Base-by-base conservation (phyloP, 139 green algal genomes). In the Pleodorina starrii region DNA sequence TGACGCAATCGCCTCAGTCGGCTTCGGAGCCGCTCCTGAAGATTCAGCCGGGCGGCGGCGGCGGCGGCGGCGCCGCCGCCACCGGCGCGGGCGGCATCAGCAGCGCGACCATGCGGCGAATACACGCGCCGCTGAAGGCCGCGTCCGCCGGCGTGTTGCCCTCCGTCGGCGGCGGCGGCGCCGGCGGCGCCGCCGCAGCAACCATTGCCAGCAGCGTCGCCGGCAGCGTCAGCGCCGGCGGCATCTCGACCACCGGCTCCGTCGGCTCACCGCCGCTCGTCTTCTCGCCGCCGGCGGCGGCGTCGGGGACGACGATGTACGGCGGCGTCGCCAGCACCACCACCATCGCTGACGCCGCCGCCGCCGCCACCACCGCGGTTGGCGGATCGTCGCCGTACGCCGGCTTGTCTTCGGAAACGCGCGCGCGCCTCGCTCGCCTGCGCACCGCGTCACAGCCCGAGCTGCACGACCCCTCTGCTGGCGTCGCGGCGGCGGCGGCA, bases 361-460 rank as follows among this genome's bases (percentile, higher is more conserved):
- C n/a, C 16, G 42, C n/a, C 51, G 77, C 51, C 36, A 42, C 35
- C 77, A n/a, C n/a, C n/a, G n/a, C n/a, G n/a, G n/a, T n/a, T n/a
- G n/a, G 35, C 19, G 51, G 27, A 46, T 16, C 76, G 14, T 35
- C 60, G n/a, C 27, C 81, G 16, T 87, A 87, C 60, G 42, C 60
- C 0, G 81, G 81, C 0, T 60, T 87, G 1, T 87, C 81, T 9
- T 68, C 69, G 21, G 81, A 87, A 59, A 87, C 81, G 29, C 81
- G 81, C 29, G 81, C 81, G 23, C 81, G 81, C 3, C 81, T 87
- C 42, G 81, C 81, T 2, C 59, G 81, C 1, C 43, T 87, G 12
- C 60, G 81, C 7, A 36, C 35, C 5, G 11, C 43, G 27, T 87
- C 81, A 21, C 40, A 66, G 3, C 40, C 60, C 11, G 81, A 87